Conservation (phyloP, 441 rosid species). For the Erysimum pusillum region DNA sequence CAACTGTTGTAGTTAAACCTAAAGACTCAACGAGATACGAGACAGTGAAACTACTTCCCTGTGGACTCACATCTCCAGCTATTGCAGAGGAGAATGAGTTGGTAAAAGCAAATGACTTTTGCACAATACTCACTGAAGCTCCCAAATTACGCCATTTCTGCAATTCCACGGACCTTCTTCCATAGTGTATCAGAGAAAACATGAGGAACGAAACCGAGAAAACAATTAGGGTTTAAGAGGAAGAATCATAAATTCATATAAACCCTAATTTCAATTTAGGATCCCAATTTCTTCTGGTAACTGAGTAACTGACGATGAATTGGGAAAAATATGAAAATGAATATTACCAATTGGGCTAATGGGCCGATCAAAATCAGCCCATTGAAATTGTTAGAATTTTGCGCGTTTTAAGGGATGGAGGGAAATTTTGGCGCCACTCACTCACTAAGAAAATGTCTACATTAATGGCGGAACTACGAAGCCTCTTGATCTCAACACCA, state of each 20-base stretch:
- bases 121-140: not conserved
- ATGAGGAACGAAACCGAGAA: not conserved
- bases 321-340: no score
- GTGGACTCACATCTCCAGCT: not conserved
- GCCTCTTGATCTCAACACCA: not conserved
- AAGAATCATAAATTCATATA: no score
- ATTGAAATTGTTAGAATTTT: not conserved
- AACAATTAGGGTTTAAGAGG: no score
- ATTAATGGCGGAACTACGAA: constrained; percentile 31
- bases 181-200: constrained; percentile 25
- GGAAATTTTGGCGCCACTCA: constrained; percentile 48
- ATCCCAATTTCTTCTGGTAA: not conserved
- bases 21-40: constrained; percentile 42
- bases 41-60: constrained; percentile 31
- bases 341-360: constrained; percentile 23
- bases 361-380: constrained; percentile 35
- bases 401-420: constrained; percentile 3
- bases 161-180: constrained; percentile 31
- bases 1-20: constrained; percentile 46
- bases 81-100: constrained; percentile 32
- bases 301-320: not conserved
- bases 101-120: constrained; percentile 16
- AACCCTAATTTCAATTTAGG: no score
- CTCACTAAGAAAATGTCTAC: not conserved
- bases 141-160: constrained; percentile 37